Base-by-base conservation (phyloP, 192 early-diverging fungal genomes). In the Coemansia sp. region DNA sequence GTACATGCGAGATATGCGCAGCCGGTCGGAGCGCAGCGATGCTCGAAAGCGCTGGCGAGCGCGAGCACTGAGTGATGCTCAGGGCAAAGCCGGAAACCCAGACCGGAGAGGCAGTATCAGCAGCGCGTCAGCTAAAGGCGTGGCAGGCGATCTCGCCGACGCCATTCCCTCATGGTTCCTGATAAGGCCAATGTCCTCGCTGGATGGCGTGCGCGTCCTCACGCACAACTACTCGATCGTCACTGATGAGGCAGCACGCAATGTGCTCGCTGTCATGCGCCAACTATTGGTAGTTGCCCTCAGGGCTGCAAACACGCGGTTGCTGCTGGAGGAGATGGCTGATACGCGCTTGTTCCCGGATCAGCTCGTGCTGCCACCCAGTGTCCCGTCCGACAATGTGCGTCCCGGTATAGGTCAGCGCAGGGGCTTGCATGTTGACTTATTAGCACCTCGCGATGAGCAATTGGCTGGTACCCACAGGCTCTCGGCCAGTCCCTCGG, bases 141-240 rank as follows among this genome's bases (percentile, higher is more conserved):
- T 9, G 6, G 36, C 9, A 13, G 72, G 44, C 13, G 71, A 76
- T 43, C 66, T 79, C 3, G 59, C 77, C 2, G 82, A 84, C 51
- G 74, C 77, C 12, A 74, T 74, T 59, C 82, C 82, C 36, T 79
- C 82, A 29, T 84, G 82, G 82, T 84, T 84, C 67, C 59, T 84
- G 46, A 84, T 84, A 47, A 76, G 74, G 69, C 82, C 77, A 5
- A 79, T 74, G 3, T 55, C 68, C 13, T 36, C 36, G 15, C 72
- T 77, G 20, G 82, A 84, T 29, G 82, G 77, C 46, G 82, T 84
- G 65, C 82, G 74, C n/a, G 72, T 84, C 27, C 66, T 84, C 62
- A 74, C 82, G 24, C 82, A 84, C 72, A 84, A 84, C 82, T 84
- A 84, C 51, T 84, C 82, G 20, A 52, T 62, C 3, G 72, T 84